These are phyloP conservation scores for Groenewaldozyma auringiensis DNA, from an alignment of 1,139 yeast species.

Conservation along the genomic window DNA sequence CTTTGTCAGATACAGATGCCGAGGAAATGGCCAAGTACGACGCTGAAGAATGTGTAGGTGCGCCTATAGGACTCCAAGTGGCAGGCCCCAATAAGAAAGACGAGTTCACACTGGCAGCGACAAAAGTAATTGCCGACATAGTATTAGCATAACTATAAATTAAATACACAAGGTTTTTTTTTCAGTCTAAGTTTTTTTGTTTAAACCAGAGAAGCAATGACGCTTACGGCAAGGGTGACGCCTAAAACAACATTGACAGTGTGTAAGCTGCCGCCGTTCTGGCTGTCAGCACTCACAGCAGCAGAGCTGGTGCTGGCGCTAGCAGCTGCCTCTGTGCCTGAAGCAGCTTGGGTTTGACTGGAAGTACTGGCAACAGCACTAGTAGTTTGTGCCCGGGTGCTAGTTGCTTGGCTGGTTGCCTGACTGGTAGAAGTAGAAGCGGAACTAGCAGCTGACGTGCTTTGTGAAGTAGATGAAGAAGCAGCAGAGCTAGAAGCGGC, in stretches of 20 bases:
- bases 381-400: background rate
- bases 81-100: constrained; percentile 6
- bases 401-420: background rate
- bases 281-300: background rate
- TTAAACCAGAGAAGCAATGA: background rate
- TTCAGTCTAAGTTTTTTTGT: too few relatives aligned
- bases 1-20: background rate
- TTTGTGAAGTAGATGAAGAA: background rate
- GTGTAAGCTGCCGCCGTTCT: background rate
- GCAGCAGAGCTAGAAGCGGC: constrained; percentile 1
- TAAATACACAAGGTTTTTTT: too few relatives aligned
- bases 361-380: background rate
- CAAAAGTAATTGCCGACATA: constrained; percentile 1
- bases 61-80: constrained; percentile 9
- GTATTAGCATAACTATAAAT: background rate
- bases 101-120: constrained; percentile 2
- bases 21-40: constrained; percentile 1
- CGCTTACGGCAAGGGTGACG: background rate
- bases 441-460: background rate
- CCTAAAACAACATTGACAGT: background rate
- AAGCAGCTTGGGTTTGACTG: too few relatives aligned
- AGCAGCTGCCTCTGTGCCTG: too few relatives aligned
- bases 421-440: background rate
- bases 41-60: constrained; percentile 3
- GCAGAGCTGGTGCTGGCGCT: too few relatives aligned